phyloP scores from a whole-genome alignment of 2,329 filamentous ascomycete genomes.

The Waltergamsia citrina region DNA sequence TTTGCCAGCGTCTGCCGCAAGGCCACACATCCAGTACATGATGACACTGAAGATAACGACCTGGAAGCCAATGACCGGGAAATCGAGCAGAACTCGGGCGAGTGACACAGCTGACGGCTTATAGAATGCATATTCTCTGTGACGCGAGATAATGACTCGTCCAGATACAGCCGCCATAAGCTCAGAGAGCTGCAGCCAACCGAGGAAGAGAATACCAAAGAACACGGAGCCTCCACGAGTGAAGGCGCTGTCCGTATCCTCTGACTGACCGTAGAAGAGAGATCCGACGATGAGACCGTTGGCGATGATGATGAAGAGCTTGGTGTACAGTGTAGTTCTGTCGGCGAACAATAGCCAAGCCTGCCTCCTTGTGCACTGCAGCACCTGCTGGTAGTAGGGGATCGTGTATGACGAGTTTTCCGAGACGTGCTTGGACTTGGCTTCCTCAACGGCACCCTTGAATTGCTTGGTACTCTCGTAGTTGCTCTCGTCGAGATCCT shows the following conservation, averaged over 20 bases:
- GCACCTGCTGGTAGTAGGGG: slow-evolving; percentile 62
- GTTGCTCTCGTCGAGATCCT: slow-evolving; percentile 38
- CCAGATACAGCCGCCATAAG: slow-evolving; percentile 69
- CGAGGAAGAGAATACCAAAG: slow-evolving; percentile 40
- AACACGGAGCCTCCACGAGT: slow-evolving; percentile 34
- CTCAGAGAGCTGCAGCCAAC: slow-evolving; percentile 66
- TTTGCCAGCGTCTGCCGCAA: slow-evolving; percentile 53
- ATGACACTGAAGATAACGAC: slow-evolving; percentile 59
- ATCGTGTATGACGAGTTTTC: slow-evolving; percentile 53
- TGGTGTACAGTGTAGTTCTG: slow-evolving; percentile 65
- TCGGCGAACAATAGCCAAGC: slow-evolving; percentile 58
- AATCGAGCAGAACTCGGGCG: slow-evolving; percentile 45
- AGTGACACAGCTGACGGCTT: slow-evolving; percentile 44
- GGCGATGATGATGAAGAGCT: slow-evolving; percentile 68
- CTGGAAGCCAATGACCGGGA: slow-evolving; percentile 50
- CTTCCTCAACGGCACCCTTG: slow-evolving; percentile 55
- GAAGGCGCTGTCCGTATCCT: slow-evolving; percentile 55
- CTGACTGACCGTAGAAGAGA: slow-evolving; percentile 61
- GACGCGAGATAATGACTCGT: slow-evolving; percentile 45
- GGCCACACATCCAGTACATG: slow-evolving; percentile 68
- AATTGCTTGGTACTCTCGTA: slow-evolving; percentile 55
- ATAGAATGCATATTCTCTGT: slow-evolving; percentile 40
- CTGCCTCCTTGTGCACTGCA: slow-evolving; percentile 60
- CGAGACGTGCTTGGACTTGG: slow-evolving; percentile 42
- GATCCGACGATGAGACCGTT: slow-evolving; percentile 68